Conservation (phyloP, 1,284 basidiomycete species). For the Apiotrichum siamense region DNA sequence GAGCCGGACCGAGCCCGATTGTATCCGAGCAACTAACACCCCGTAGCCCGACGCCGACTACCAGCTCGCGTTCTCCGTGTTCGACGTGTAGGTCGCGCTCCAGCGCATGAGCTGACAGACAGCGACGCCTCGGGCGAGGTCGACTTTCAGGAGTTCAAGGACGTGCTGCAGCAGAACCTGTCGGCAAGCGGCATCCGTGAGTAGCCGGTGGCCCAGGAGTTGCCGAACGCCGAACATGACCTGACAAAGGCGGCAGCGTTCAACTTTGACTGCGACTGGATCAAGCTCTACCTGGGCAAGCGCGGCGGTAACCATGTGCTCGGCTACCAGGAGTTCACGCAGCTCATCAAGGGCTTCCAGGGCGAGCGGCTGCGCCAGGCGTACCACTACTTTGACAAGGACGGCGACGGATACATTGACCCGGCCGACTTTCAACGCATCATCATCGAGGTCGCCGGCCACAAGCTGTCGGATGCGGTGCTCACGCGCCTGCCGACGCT, state of each 20-base stretch:
- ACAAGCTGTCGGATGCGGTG: slow-evolving; percentile 87
- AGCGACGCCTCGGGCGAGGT: slow-evolving; percentile 84
- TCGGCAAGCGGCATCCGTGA: slow-evolving; percentile 57
- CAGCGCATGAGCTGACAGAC: not conserved
- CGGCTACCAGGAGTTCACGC: slow-evolving; percentile 89
- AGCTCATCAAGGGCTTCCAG: slow-evolving; percentile 90
- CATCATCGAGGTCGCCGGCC: slow-evolving; percentile 86
- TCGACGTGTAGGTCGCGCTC: slow-evolving; percentile 68
- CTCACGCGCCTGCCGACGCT: slow-evolving; percentile 83
- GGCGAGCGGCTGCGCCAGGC: slow-evolving; percentile 90
- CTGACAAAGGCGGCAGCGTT: slow-evolving; percentile 54
- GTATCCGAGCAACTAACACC: not conserved
- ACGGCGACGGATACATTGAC: slow-evolving; percentile 83
- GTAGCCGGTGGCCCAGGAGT: slow-evolving; percentile 9
- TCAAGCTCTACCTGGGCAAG: slow-evolving; percentile 87
- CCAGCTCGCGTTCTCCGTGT: slow-evolving; percentile 93
- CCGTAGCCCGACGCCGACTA: slow-evolving; percentile 84
- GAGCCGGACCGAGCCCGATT: not conserved
- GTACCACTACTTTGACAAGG: slow-evolving; percentile 79
- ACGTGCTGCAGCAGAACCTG: slow-evolving; percentile 74
- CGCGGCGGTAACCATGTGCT: slow-evolving; percentile 81
- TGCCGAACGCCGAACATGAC: not conserved
- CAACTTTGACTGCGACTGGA: slow-evolving; percentile 91
- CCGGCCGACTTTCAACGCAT: slow-evolving; percentile 90
- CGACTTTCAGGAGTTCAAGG: slow-evolving; percentile 87